Base-by-base conservation (phyloP, 78 protist species). In the Andalucia godoyi region DNA sequence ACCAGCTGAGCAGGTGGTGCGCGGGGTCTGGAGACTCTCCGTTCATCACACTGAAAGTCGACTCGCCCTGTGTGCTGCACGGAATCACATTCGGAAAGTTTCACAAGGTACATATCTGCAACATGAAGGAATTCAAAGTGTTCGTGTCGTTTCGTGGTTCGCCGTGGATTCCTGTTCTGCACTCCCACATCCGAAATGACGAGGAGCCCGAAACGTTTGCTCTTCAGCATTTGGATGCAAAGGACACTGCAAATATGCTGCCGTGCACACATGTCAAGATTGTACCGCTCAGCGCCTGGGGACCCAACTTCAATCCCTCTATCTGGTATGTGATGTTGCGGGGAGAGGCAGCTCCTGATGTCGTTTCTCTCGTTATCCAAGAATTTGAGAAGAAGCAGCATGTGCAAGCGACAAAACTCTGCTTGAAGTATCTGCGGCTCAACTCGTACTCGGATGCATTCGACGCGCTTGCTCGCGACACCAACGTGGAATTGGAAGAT, bases 101-200 rank as follows among this genome's bases (percentile, higher is more conserved):
- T n/a, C n/a, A n/a, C n/a, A n/a, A n/a, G n/a, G n/a, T 21, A 9
- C 67, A 61, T 33, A 23, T 61, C 52, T 61, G 67, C 30, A 61
- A 61, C 21, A 25, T 61, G 52, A 61, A 61, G 51, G 67, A 61
- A 27, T 61, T 61, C 51, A 61, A 61, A 17, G 67, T 61, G 39
- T 61, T 42, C 67, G 67, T 46, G 23, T 46, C 54, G 36, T 18
- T 61, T 29, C 38, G 37, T 17, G n/a, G 12, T 18, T n/a, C 13
- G 12, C 18, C 18, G 37, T 42, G 38, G 67, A 13, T 34, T 21
- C 29, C 15, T 29, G 42, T 61, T 15, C 51, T 61, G 67, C 67
- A 61, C 67, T 18, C 27, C 12, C 54, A 51, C 51, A 46, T 61
- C 29, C 37, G 43, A 1, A 61, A 61, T 27, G 52, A 61, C 52